A percentile compares a stretch with the other conserved stretches of the same genome.
Conservation (phyloP, 768 basidiomycete genomes). For the Boletus patriciae region DNA sequence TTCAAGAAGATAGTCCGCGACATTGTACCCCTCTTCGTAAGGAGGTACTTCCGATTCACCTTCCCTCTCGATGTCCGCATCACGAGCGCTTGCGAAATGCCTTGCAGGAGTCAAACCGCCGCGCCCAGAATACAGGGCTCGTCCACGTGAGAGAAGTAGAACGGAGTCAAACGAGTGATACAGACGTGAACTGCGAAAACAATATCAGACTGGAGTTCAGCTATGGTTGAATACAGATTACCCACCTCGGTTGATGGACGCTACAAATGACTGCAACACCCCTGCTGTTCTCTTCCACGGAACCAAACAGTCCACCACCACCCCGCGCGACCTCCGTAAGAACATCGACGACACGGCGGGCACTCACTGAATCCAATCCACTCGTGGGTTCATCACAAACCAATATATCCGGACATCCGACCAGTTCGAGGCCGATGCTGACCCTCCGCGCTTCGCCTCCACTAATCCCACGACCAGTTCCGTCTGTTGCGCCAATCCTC, state of each 20-base stretch:
- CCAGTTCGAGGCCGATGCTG: conserved; percentile 86
- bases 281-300: conserved; percentile 38
- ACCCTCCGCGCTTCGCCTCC: conserved; percentile 92
- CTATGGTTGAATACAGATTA: conserved; percentile 2
- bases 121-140: conserved; percentile 74
- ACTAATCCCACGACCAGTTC: conserved; percentile 78
- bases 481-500: conserved; percentile 64
- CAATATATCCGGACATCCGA: conserved; percentile 80
- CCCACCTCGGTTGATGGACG: conserved; percentile 82
- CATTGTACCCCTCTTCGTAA: conserved; percentile 82
- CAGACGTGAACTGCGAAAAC: conserved; percentile 59
- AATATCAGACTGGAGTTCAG: background rate
- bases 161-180: conserved; percentile 86
- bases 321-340: conserved; percentile 70
- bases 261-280: conserved; percentile 84
- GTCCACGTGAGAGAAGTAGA: conserved; percentile 74
- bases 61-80: conserved; percentile 34
- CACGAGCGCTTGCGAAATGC: conserved; percentile 50
- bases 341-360: conserved; percentile 74
- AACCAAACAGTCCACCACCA: conserved; percentile 26
- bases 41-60: conserved; percentile 40
- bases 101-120: conserved; percentile 70
- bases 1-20: conserved; percentile 90
- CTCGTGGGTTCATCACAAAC: conserved; percentile 84
- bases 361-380: conserved; percentile 88